A percentile compares a stretch with the other conserved stretches of the same genome.
Conservation (phyloP, 1,284 basidiomycete species). For the Pyrrhoderma lamaoense region DNA sequence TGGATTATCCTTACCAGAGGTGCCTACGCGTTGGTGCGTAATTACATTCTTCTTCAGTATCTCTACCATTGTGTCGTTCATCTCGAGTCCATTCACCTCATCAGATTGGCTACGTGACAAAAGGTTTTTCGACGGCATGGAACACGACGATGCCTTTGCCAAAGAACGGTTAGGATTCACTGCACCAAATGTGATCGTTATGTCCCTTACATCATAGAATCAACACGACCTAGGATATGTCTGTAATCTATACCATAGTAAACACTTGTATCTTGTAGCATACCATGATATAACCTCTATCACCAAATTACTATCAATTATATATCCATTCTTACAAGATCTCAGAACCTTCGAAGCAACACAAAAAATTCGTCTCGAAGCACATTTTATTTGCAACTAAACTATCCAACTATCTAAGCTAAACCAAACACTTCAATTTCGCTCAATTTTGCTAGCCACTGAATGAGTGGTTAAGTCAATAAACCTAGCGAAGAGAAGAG, state of each 20-base stretch:
- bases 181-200: conserved; percentile 63
- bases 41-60: not conserved
- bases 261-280: too few species aligned
- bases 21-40: not conserved
- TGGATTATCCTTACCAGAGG: not conserved
- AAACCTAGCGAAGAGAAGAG: conserved; percentile 14
- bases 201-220: conserved; percentile 12
- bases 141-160: conserved; percentile 51
- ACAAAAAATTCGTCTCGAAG: not conserved
- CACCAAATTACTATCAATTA: too few species aligned
- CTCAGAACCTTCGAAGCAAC: too few species aligned
- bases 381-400: not conserved
- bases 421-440: not conserved
- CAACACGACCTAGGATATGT: too few species aligned
- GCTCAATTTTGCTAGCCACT: conserved; percentile 12
- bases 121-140: conserved; percentile 60
- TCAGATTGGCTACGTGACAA: conserved; percentile 69
- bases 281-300: too few species aligned
- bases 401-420: not conserved
- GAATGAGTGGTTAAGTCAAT: conserved; percentile 11
- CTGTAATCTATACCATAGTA: too few species aligned
- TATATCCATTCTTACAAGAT: too few species aligned
- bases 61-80: not conserved
- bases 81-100: not conserved
- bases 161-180: conserved; percentile 57